Evolutionary conservation across 2,329 filamentous ascomycete genomes (phyloP).

Genomic region (Fusarium hostae): DNA sequence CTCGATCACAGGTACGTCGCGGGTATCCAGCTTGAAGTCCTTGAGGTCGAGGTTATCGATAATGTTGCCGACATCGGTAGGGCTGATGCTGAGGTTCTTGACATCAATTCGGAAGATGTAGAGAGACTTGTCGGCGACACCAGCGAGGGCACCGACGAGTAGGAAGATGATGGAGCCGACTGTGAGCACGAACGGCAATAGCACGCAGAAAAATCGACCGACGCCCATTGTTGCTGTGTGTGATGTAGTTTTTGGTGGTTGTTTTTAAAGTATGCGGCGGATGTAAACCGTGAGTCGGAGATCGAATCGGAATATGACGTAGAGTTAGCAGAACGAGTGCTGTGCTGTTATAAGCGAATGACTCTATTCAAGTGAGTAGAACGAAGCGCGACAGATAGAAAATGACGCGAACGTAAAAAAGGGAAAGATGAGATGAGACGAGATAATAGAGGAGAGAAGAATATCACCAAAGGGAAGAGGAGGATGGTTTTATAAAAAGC

Average conservation of each 20-base stretch:
- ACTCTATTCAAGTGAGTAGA: slow-evolving; percentile 18
- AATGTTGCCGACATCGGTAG: slow-evolving; percentile 51
- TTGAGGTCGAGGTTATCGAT: slow-evolving; percentile 47
- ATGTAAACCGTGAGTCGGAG: slow-evolving; percentile 19
- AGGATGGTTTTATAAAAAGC: slow-evolving; percentile 41
- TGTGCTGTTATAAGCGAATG: slow-evolving; percentile 27
- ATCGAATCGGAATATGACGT: slow-evolving; percentile 40
- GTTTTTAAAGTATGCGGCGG: slow-evolving; percentile 2
- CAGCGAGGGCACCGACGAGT: slow-evolving; percentile 66
- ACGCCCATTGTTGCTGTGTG: slow-evolving; percentile 60
- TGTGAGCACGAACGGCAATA: slow-evolving; percentile 85
- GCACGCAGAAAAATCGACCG: slow-evolving; percentile 87
- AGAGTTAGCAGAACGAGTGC: slow-evolving; percentile 31
- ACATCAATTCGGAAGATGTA: slow-evolving; percentile 72
- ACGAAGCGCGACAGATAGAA: slow-evolving; percentile 1
- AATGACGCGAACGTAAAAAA: slow-evolving; percentile 21
- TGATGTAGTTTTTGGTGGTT: not conserved
- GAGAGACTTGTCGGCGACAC: slow-evolving; percentile 65
- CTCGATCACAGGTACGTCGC: slow-evolving; percentile 53
- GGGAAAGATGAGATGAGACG: slow-evolving; percentile 13
- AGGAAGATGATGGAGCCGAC: slow-evolving; percentile 79
- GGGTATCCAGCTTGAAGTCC: slow-evolving; percentile 34
- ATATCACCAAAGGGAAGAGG: slow-evolving; percentile 18
- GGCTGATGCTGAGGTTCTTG: slow-evolving; percentile 62
- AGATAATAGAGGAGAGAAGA: slow-evolving; percentile 3